phyloP scores from a whole-genome alignment of 2,329 filamentous ascomycete species.

The Coniochaeta hoffmannii region DNA sequence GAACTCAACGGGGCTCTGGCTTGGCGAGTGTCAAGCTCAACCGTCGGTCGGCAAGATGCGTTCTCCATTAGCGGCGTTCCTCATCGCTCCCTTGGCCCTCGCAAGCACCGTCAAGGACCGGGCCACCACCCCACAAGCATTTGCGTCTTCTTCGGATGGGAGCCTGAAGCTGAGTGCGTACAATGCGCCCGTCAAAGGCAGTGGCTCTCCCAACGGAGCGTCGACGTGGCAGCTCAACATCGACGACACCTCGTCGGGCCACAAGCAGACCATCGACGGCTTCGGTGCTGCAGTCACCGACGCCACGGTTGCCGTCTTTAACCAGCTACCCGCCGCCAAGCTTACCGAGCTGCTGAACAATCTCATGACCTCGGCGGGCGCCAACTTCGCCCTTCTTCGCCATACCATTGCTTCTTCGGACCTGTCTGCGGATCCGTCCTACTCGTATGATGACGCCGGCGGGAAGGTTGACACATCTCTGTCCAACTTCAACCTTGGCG shows the following conservation, averaged over 20 bases:
- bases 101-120: conserved; percentile 8
- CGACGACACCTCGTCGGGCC: conserved; percentile 27
- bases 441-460: conserved; percentile 29
- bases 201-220: conserved; percentile 19
- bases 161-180: conserved; percentile 25
- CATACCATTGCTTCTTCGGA: conserved; percentile 33
- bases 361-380: conserved; percentile 27
- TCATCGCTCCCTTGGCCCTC: conserved; percentile 6
- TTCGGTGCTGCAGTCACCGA: conserved; percentile 36
- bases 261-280: conserved; percentile 31
- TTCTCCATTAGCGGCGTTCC: conserved; percentile 1
- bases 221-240: conserved; percentile 30
- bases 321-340: conserved; percentile 20
- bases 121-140: conserved; percentile 19
- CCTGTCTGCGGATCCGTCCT: conserved; percentile 29
- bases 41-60: conserved; percentile 2
- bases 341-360: conserved; percentile 25
- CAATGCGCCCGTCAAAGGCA: conserved; percentile 25
- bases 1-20: not conserved
- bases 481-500: conserved; percentile 25
- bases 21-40: not conserved
- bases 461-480: conserved; percentile 22
- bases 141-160: conserved; percentile 27
- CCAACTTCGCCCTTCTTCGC: conserved; percentile 30
- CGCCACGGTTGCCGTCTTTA: conserved; percentile 30